Conservation (phyloP, 305 asterid species). For the Fraxinus xanthoxyloides region DNA sequence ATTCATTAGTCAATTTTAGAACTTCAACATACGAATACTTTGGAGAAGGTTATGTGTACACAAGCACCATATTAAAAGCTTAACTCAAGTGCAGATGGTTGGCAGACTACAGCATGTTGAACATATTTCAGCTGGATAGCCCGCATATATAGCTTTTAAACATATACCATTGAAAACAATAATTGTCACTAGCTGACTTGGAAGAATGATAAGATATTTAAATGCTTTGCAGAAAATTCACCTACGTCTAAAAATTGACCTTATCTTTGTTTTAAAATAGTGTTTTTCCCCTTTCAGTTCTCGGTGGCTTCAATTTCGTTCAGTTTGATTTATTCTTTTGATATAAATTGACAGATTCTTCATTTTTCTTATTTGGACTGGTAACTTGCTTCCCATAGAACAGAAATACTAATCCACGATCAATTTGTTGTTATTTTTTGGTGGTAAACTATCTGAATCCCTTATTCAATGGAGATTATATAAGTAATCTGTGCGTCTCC, state of each 20-base stretch:
- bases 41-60: slow-evolving; percentile 19
- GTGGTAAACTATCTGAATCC: slow-evolving; percentile 6
- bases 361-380: not conserved
- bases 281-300: not conserved
- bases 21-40: not conserved
- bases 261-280: not conserved
- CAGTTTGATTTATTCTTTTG: not conserved
- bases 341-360: not conserved
- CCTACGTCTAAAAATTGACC: not conserved
- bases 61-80: slow-evolving; percentile 10
- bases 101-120: not conserved
- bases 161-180: not conserved
- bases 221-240: slow-evolving; percentile 7
- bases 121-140: not conserved
- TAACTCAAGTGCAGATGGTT: slow-evolving; percentile 3
- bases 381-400: slow-evolving; percentile 9
- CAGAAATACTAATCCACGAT: slow-evolving; percentile 7
- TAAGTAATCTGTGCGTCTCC: slow-evolving; percentile 4
- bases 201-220: slow-evolving; percentile 10
- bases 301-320: not conserved
- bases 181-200: not conserved
- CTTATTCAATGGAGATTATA: slow-evolving; percentile 3
- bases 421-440: slow-evolving; percentile 5
- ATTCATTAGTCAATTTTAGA: slow-evolving; percentile 1
- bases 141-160: not conserved